Percentiles rank a stretch among this genome's conserved stretches.
phyloP scores from a whole-genome alignment of 2,329 filamentous ascomycete genomes.

The Penicillium sp. region DNA sequence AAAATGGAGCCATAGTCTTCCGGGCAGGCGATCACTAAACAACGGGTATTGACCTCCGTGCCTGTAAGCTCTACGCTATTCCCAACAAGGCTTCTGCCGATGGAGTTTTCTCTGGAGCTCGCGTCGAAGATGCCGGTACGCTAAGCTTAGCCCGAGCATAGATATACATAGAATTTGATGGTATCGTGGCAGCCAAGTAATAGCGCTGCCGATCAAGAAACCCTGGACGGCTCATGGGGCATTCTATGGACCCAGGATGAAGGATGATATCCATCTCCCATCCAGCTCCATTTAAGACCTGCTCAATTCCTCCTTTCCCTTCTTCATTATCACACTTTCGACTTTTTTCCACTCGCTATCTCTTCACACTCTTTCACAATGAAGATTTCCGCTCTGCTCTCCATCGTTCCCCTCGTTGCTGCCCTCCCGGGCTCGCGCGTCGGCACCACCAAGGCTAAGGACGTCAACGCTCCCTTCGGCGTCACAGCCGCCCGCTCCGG shows the following conservation, averaged over 20 bases:
- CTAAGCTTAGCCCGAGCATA: constrained; percentile 5
- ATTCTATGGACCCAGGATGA: not conserved
- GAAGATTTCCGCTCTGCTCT: constrained; percentile 27
- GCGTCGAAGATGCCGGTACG: not conserved
- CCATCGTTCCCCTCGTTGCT: constrained; percentile 25
- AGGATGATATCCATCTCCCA: not conserved
- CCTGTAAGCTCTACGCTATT: constrained; percentile 5
- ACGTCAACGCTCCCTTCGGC: constrained; percentile 33
- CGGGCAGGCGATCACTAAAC: not conserved
- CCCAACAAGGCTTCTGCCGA: constrained; percentile 2
- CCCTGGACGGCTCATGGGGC: constrained; percentile 3
- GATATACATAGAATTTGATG: constrained; percentile 8
- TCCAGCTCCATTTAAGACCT: constrained; percentile 1
- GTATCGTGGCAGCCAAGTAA: not conserved
- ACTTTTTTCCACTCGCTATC: constrained; percentile 3
- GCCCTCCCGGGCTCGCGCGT: constrained; percentile 19
- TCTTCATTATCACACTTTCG: not conserved
- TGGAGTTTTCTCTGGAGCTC: not conserved
- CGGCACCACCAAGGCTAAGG: constrained; percentile 3
- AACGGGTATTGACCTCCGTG: constrained; percentile 2
- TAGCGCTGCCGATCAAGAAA: constrained; percentile 8
- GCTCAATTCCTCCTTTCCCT: not conserved
- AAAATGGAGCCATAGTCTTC: not conserved
- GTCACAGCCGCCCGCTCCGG: constrained; percentile 47
- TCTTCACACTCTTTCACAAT: constrained; percentile 17